A percentile compares a stretch with the other conserved stretches of the same genome.
These are phyloP conservation scores for Fistulinella staudtii DNA, from an alignment of 1,284 basidiomycete species.

Conservation along the genomic window DNA sequence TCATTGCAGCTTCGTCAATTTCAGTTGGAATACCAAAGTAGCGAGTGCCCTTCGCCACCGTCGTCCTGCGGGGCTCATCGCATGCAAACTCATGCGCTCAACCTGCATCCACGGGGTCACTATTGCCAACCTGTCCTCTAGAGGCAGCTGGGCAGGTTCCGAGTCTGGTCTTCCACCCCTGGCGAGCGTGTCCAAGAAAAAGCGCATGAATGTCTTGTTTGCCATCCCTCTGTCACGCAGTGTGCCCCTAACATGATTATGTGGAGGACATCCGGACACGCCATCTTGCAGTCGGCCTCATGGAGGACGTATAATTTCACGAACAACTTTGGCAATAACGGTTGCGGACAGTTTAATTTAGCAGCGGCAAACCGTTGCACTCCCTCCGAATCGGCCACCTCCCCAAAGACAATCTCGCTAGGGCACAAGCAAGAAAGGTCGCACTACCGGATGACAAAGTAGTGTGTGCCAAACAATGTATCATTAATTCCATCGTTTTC, in stretches of 20 bases:
- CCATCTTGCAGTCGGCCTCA: background rate
- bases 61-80: constrained; percentile 34
- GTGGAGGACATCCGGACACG: constrained; percentile 11
- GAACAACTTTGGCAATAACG: constrained; percentile 21
- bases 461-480: background rate
- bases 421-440: constrained; percentile 12
- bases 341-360: constrained; percentile 8
- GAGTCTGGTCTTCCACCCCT: constrained; percentile 6
- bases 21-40: constrained; percentile 35
- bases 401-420: constrained; percentile 5
- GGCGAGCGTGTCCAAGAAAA: constrained; percentile 45
- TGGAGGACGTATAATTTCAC: constrained; percentile 12
- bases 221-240: constrained; percentile 14
- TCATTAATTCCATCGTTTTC: background rate
- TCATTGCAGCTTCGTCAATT: constrained; percentile 19
- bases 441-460: constrained; percentile 20
- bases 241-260: constrained; percentile 16
- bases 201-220: constrained; percentile 14
- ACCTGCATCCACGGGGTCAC: constrained; percentile 38
- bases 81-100: constrained; percentile 26
- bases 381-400: constrained; percentile 12
- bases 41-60: constrained; percentile 51
- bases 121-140: constrained; percentile 42
- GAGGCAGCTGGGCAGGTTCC: constrained; percentile 14
- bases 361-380: background rate